Evolutionary conservation across 2,329 filamentous ascomycete species (phyloP).

Genomic region (Dothideomycetidae sp.): DNA sequence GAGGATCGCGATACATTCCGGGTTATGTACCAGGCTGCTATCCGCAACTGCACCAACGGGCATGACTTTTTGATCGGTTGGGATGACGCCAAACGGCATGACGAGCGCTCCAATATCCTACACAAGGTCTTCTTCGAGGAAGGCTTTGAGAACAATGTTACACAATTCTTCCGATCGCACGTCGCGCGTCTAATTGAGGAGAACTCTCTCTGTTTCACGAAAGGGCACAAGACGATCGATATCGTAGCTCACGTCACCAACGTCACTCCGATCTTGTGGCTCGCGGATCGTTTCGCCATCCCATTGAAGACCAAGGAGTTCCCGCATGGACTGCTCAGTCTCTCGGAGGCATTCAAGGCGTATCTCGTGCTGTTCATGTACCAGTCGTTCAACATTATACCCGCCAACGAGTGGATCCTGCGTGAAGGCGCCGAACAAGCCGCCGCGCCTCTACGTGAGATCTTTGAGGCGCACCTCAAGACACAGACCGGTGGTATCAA

Average conservation of each 20-base stretch:
- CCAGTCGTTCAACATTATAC: slow-evolving; percentile 40
- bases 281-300: slow-evolving; percentile 50
- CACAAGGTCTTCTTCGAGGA: slow-evolving; percentile 35
- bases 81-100: slow-evolving; percentile 29
- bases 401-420: slow-evolving; percentile 35
- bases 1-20: slow-evolving; percentile 36
- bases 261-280: slow-evolving; percentile 47
- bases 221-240: slow-evolving; percentile 33
- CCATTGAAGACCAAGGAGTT: slow-evolving; percentile 50
- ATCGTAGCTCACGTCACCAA: slow-evolving; percentile 55
- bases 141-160: slow-evolving; percentile 30
- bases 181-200: slow-evolving; percentile 32
- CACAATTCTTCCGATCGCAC: slow-evolving; percentile 31
- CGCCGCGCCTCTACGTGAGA: slow-evolving; percentile 25
- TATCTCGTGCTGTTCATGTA: slow-evolving; percentile 36
- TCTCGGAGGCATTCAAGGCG: slow-evolving; percentile 33
- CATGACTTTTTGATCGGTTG: slow-evolving; percentile 36
- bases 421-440: slow-evolving; percentile 31
- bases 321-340: slow-evolving; percentile 40
- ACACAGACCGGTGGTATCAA: slow-evolving; percentile 29
- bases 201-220: slow-evolving; percentile 33
- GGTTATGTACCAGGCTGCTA: slow-evolving; percentile 33
- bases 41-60: slow-evolving; percentile 29
- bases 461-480: slow-evolving; percentile 33
- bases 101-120: slow-evolving; percentile 28